These are phyloP conservation scores for Trichosanthes cucumerina DNA, from an alignment of 306 rosid genomes.

Conservation along the genomic window DNA sequence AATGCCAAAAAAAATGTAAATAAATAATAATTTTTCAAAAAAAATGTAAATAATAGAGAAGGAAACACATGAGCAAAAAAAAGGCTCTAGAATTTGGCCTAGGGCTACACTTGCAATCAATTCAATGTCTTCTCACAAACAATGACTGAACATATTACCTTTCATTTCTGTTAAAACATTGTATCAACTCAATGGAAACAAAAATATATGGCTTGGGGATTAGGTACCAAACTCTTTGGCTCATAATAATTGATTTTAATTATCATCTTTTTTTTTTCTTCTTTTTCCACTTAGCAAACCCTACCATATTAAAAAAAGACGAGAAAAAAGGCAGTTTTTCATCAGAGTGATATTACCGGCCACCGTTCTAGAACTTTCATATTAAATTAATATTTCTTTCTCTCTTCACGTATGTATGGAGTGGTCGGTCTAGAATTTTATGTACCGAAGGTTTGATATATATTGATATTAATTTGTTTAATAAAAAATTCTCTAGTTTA, in stretches of 20 bases:
- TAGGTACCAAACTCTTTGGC: background rate
- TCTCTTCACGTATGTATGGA: background rate
- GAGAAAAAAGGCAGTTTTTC: too few species aligned
- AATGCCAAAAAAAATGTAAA: too few species aligned
- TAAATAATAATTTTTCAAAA: too few species aligned
- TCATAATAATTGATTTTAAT: background rate
- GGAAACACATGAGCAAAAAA: background rate
- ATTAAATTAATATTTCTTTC: background rate
- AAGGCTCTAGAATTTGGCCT: background rate
- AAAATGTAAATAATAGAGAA: background rate
- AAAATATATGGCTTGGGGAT: background rate
- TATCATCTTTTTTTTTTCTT: background rate
- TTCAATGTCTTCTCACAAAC: background rate
- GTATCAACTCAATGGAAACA: conserved; percentile 5
- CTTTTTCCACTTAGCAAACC: background rate
- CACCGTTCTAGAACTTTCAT: background rate
- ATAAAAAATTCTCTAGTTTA: too few species aligned
- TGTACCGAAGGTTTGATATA: too few species aligned
- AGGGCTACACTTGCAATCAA: background rate
- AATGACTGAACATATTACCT: background rate
- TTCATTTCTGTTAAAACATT: conserved; percentile 5
- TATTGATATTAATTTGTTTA: too few species aligned
- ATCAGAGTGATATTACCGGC: too few species aligned
- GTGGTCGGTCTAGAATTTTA: too few species aligned
- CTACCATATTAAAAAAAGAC: background rate